Evolutionary conservation across 2,329 filamentous ascomycete species (phyloP).

Genomic region (Cercospora sp.): DNA sequence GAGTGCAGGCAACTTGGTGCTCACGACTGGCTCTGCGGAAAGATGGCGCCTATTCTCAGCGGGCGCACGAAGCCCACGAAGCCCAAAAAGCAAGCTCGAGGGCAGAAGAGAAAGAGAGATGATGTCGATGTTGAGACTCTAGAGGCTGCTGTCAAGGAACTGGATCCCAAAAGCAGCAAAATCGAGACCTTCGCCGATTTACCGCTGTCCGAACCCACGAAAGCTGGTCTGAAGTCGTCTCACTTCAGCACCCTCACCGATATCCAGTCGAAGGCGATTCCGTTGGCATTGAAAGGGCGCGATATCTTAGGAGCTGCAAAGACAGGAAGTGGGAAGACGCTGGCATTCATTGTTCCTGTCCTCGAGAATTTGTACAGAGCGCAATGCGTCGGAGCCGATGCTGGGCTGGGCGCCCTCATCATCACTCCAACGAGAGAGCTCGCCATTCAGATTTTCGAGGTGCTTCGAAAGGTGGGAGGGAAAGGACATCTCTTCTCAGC

Average conservation of each 20-base stretch:
- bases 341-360: constrained; percentile 88
- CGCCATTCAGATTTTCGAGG: constrained; percentile 95
- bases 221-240: constrained; percentile 75
- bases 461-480: constrained; percentile 83
- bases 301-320: constrained; percentile 95
- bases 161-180: constrained; percentile 59
- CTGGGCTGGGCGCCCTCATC: constrained; percentile 84
- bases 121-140: constrained; percentile 30
- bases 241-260: constrained; percentile 91
- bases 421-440: constrained; percentile 93
- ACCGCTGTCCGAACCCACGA: constrained; percentile 79
- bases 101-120: constrained; percentile 31
- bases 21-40: not conserved
- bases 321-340: constrained; percentile 91
- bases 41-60: constrained; percentile 40
- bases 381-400: constrained; percentile 85
- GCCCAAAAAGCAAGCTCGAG: constrained; percentile 55
- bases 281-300: constrained; percentile 76
- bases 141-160: constrained; percentile 45
- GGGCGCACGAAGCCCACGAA: constrained; percentile 52
- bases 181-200: constrained; percentile 76
- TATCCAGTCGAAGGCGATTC: constrained; percentile 87
- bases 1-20: not conserved
- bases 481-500: constrained; percentile 85
- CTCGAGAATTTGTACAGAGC: constrained; percentile 88